Evolutionary conservation across 1,284 basidiomycete genomes (phyloP).

Genomic region (Cutaneotrichosporon curvatum): DNA sequence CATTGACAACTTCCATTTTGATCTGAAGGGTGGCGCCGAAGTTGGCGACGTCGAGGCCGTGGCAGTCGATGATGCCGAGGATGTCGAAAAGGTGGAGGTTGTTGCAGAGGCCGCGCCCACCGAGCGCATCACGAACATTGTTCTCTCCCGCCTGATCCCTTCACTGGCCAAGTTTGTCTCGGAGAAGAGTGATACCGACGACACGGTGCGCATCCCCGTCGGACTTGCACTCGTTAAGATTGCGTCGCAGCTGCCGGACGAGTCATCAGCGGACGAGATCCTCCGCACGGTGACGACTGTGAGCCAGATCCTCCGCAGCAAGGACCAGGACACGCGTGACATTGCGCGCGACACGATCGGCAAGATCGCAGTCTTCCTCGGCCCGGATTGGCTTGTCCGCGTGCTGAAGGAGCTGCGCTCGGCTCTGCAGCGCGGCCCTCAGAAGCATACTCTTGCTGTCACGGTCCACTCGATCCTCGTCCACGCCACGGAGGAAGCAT

Average conservation of each 20-base stretch:
- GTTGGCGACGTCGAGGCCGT: slow-evolving; percentile 30
- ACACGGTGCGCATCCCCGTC: slow-evolving; percentile 77
- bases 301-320: slow-evolving; percentile 80
- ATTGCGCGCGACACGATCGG: slow-evolving; percentile 76
- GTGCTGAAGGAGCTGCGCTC: slow-evolving; percentile 73
- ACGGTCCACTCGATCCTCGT: slow-evolving; percentile 75
- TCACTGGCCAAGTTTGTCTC: slow-evolving; percentile 69
- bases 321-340: slow-evolving; percentile 89
- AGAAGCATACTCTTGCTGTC: slow-evolving; percentile 85
- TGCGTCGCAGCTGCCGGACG: slow-evolving; percentile 69
- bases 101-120: slow-evolving; percentile 19
- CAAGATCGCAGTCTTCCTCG: slow-evolving; percentile 70
- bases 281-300: slow-evolving; percentile 73
- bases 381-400: slow-evolving; percentile 64
- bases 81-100: slow-evolving; percentile 19
- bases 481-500: slow-evolving; percentile 57
- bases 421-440: slow-evolving; percentile 82
- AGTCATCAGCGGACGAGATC: slow-evolving; percentile 64
- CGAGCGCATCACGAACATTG: slow-evolving; percentile 62
- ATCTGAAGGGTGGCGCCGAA: slow-evolving; percentile 52
- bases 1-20: slow-evolving; percentile 88
- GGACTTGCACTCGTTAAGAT: slow-evolving; percentile 82
- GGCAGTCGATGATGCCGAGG: slow-evolving; percentile 24
- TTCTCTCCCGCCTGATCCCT: slow-evolving; percentile 68
- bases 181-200: slow-evolving; percentile 67